These are phyloP conservation scores for Spizellomyces sp. DNA, from an alignment of 192 early-diverging fungal genomes.

Conservation along the genomic window DNA sequence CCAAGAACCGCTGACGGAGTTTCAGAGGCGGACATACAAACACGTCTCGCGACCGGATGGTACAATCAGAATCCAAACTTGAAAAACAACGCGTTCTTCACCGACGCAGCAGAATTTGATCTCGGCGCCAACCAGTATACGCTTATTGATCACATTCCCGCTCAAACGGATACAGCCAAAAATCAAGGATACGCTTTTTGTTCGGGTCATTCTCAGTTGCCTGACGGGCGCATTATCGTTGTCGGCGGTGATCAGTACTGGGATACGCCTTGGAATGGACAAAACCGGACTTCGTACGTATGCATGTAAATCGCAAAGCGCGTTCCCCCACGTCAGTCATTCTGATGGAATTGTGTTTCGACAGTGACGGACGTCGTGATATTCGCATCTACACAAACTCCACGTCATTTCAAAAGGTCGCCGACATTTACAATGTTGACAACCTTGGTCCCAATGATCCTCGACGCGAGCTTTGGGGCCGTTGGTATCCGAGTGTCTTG, in stretches of 20 bases:
- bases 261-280: not conserved
- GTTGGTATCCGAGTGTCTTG: slow-evolving; percentile 33
- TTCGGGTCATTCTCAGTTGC: slow-evolving; percentile 18
- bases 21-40: not conserved
- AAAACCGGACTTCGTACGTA: slow-evolving; percentile 1
- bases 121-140: slow-evolving; percentile 14
- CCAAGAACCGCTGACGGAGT: slow-evolving; percentile 3
- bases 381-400: slow-evolving; percentile 14
- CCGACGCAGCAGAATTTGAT: slow-evolving; percentile 24
- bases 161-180: not conserved
- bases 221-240: slow-evolving; percentile 9
- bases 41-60: slow-evolving; percentile 8
- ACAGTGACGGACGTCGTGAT: slow-evolving; percentile 29
- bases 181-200: slow-evolving; percentile 32
- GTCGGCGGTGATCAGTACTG: slow-evolving; percentile 28
- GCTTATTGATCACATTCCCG: slow-evolving; percentile 19
- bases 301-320: not conserved
- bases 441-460: slow-evolving; percentile 19
- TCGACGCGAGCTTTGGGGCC: slow-evolving; percentile 12
- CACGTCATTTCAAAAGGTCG: slow-evolving; percentile 8
- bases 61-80: slow-evolving; percentile 19
- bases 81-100: not conserved
- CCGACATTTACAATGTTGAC: slow-evolving; percentile 9
- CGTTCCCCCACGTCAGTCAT: not conserved
- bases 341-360: not conserved